phyloP scores from a whole-genome alignment of 441 rosid genomes.

The Dalechampia spathulata region DNA sequence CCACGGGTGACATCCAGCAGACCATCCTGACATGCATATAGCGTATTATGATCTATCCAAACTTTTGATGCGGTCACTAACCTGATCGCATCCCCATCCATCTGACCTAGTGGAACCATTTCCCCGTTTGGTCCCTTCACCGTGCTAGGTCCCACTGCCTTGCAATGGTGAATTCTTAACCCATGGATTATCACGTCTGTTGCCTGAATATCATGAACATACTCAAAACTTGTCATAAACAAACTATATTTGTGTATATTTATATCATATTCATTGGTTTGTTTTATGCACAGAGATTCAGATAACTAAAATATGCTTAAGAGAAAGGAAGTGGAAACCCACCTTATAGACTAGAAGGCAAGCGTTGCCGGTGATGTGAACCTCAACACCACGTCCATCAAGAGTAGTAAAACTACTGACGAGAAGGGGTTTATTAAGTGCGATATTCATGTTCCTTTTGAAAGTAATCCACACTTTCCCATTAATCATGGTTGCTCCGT shows the following conservation, averaged over 20 bases:
- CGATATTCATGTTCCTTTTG: slow-evolving; percentile 45
- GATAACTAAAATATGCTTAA: neutral
- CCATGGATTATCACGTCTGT: slow-evolving; percentile 69
- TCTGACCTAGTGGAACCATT: slow-evolving; percentile 31
- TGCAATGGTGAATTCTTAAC: slow-evolving; percentile 57
- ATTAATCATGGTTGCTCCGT: slow-evolving; percentile 46
- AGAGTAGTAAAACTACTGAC: slow-evolving; percentile 63
- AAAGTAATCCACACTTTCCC: slow-evolving; percentile 73
- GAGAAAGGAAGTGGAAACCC: neutral
- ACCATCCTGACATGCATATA: slow-evolving; percentile 64
- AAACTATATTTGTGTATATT: no score
- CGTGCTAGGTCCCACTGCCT: slow-evolving; percentile 36
- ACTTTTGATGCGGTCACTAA: slow-evolving; percentile 50
- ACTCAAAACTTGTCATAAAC: no score
- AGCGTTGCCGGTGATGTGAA: slow-evolving; percentile 48
- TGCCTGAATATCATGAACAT: slow-evolving; percentile 20
- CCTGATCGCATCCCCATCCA: slow-evolving; percentile 70
- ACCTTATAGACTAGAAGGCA: slow-evolving; percentile 50
- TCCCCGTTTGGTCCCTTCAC: slow-evolving; percentile 54
- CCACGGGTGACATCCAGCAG: slow-evolving; percentile 75
- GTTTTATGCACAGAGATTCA: neutral
- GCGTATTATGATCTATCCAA: slow-evolving; percentile 80
- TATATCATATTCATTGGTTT: no score
- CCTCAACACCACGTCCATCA: slow-evolving; percentile 55
- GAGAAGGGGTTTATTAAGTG: slow-evolving; percentile 44